Percentiles rank a stretch among this genome's conserved stretches.
Evolutionary conservation across 371 early-diverging fungal genomes (phyloP).

Genomic region (Rhizopus microsporus): DNA sequence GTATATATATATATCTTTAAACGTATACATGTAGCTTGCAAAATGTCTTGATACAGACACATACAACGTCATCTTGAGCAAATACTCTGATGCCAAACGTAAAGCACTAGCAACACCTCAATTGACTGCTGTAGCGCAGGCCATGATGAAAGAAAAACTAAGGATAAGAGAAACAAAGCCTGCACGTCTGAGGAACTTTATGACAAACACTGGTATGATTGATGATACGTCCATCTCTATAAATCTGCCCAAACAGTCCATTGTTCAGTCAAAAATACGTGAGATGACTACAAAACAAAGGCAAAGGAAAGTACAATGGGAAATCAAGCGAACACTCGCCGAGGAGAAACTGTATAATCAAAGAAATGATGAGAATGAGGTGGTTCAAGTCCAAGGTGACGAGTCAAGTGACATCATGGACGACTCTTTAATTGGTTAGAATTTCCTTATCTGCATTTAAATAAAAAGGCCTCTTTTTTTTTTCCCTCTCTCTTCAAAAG

Average conservation of each 20-base stretch:
- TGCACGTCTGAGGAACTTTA: not conserved
- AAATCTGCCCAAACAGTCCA: not conserved
- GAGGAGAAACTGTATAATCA: no score
- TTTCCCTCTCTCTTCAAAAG: constrained; percentile 4
- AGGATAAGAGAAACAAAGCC: constrained; percentile 18
- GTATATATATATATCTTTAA: no score
- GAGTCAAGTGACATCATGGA: no score
- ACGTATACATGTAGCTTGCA: not conserved
- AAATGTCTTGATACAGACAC: not conserved
- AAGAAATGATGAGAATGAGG: not conserved
- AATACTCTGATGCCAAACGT: constrained; percentile 12
- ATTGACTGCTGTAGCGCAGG: constrained; percentile 15
- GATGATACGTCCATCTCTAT: constrained; percentile 17
- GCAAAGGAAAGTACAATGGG: no score
- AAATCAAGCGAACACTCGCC: no score
- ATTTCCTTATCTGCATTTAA: not conserved
- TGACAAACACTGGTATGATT: constrained; percentile 3
- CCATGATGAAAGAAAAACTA: constrained; percentile 9
- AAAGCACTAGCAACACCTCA: constrained; percentile 19
- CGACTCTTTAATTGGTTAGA: not conserved
- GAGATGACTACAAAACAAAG: not conserved
- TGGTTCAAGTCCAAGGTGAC: not conserved
- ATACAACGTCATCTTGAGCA: not conserved
- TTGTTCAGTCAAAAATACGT: not conserved
- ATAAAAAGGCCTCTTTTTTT: constrained; percentile 8